These are phyloP conservation scores for Amaranthus tricolor DNA, from an alignment of 179 eudicot species.

Conservation along the genomic window DNA sequence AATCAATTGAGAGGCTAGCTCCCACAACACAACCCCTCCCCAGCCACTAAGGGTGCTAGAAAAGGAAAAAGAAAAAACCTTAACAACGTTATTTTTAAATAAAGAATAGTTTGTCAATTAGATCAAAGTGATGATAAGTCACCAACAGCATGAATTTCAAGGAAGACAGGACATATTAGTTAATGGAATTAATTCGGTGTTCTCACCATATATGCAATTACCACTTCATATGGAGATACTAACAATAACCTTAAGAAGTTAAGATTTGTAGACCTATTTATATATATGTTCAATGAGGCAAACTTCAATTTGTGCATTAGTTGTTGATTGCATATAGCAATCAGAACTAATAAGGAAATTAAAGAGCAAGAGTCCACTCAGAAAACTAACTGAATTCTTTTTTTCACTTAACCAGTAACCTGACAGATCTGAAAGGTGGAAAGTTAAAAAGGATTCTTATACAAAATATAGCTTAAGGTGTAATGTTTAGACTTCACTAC, in stretches of 20 bases:
- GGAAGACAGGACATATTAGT: neutral
- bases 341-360: neutral
- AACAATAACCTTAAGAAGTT: too few species aligned
- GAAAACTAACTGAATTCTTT: neutral
- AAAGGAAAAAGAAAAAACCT: neutral
- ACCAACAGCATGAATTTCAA: neutral
- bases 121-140: neutral
- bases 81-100: neutral
- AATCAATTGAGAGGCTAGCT: neutral
- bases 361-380: neutral
- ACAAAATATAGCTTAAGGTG: too few species aligned
- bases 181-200: neutral
- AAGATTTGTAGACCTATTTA: too few species aligned
- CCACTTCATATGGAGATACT: too few species aligned
- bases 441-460: too few species aligned
- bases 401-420: too few species aligned
- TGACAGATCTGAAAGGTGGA: too few species aligned
- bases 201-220: neutral
- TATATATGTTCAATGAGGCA: too few species aligned
- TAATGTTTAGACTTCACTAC: too few species aligned
- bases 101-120: neutral
- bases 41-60: neutral
- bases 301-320: too few species aligned
- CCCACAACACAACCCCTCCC: neutral
- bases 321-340: neutral